Percentiles rank a stretch among this genome's conserved stretches.
Evolutionary conservation across 257 asterid genomes (phyloP).

Genomic region (Coffea canephora): DNA sequence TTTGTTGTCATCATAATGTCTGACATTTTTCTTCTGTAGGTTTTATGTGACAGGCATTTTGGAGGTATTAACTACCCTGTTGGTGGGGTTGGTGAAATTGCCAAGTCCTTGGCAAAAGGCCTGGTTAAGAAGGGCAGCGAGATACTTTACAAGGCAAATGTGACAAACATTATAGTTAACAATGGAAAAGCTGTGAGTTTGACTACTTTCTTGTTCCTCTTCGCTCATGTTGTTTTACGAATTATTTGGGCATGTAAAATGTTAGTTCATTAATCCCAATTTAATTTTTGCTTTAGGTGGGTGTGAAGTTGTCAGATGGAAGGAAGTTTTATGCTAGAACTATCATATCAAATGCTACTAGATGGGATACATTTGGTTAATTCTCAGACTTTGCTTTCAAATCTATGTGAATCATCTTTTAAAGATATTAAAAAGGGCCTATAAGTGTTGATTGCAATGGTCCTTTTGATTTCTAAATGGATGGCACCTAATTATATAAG

Average conservation of each 20-base stretch:
- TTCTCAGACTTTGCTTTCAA: slow-evolving; percentile 20
- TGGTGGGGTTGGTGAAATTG: slow-evolving; percentile 97
- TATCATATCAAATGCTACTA: slow-evolving; percentile 85
- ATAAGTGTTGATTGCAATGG: not conserved
- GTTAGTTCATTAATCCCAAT: not conserved
- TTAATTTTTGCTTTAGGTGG: slow-evolving; percentile 53
- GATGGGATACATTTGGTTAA: slow-evolving; percentile 99
- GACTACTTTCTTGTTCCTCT: slow-evolving; percentile 13
- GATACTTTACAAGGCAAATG: slow-evolving; percentile 84
- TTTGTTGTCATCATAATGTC: slow-evolving; percentile 6
- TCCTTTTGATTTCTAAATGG: not conserved
- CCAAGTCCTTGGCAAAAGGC: slow-evolving; percentile 84
- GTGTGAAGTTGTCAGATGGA: slow-evolving; percentile 89
- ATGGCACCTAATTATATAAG: slow-evolving; percentile 9
- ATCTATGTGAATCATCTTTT: not conserved
- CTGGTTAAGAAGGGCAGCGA: slow-evolving; percentile 68
- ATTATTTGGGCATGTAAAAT: slow-evolving; percentile 21
- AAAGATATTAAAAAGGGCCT: not conserved
- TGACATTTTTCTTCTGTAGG: slow-evolving; percentile 43
- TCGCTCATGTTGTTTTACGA: slow-evolving; percentile 4
- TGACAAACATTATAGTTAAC: slow-evolving; percentile 59
- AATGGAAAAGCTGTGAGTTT: slow-evolving; percentile 81
- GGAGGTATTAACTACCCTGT: slow-evolving; percentile 99
- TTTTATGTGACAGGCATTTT: slow-evolving; percentile 95
- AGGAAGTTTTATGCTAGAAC: slow-evolving; percentile 82